Percentiles rank a stretch among this genome's conserved stretches.
phyloP scores from a whole-genome alignment of 768 basidiomycete genomes.

The Russula ochroleuca region DNA sequence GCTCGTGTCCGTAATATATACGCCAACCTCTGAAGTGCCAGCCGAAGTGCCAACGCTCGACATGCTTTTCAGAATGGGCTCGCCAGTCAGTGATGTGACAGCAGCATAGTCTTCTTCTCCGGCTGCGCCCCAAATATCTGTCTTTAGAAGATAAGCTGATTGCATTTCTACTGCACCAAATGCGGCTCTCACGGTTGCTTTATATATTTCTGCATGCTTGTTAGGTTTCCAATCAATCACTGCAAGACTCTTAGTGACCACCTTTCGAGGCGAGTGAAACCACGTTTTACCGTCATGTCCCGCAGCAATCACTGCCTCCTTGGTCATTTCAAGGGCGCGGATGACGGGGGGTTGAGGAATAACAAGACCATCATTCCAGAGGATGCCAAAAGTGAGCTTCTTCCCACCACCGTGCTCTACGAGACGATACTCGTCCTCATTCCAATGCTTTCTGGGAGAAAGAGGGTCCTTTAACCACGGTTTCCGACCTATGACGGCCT shows the following conservation, averaged over 20 bases:
- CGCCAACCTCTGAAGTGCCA: not conserved
- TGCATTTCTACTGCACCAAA: not conserved
- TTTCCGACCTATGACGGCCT: slow-evolving; percentile 52
- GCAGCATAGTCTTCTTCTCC: slow-evolving; percentile 10
- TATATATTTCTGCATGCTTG: slow-evolving; percentile 32
- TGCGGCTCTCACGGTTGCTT: slow-evolving; percentile 29
- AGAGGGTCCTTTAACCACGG: slow-evolving; percentile 69
- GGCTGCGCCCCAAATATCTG: slow-evolving; percentile 25
- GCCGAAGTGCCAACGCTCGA: not conserved
- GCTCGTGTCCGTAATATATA: slow-evolving; percentile 10
- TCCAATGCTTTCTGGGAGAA: slow-evolving; percentile 55
- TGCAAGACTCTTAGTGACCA: slow-evolving; percentile 15
- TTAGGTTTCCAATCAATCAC: slow-evolving; percentile 39
- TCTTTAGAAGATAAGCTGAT: slow-evolving; percentile 4
- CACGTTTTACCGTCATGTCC: slow-evolving; percentile 45
- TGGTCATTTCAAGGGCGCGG: slow-evolving; percentile 48
- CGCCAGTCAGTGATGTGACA: slow-evolving; percentile 22
- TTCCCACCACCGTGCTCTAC: slow-evolving; percentile 53
- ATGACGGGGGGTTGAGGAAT: slow-evolving; percentile 49
- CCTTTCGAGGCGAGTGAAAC: not conserved
- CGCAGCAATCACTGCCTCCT: slow-evolving; percentile 43
- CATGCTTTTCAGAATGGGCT: slow-evolving; percentile 27
- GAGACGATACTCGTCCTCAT: slow-evolving; percentile 54
- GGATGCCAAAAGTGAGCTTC: slow-evolving; percentile 32
- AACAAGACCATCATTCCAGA: slow-evolving; percentile 47